phyloP scores from a whole-genome alignment of 148 eudicot genomes.

The Simmondsia chinensis region DNA sequence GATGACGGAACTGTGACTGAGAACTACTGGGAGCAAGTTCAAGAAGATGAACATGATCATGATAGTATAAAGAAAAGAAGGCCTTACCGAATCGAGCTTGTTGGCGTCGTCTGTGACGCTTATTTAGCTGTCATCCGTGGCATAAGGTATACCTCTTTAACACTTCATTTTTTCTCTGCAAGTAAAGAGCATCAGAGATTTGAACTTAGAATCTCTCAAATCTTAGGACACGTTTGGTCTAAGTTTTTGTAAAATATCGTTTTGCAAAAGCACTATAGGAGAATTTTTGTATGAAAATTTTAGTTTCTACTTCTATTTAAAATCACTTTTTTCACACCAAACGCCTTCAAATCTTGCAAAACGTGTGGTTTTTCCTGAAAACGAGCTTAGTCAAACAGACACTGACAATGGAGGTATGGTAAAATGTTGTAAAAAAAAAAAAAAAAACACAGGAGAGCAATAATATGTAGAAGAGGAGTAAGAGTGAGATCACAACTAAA shows the following conservation, averaged over 20 bases:
- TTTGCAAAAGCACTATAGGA: no score
- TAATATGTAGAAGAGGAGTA: conserved; percentile 86
- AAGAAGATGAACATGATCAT: conserved; percentile 54
- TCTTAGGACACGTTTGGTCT: no score
- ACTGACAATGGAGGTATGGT: no score
- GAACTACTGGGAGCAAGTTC: conserved; percentile 88
- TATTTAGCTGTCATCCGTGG: conserved; percentile 95
- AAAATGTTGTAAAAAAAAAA: no score
- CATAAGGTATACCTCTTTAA: conserved; percentile 69
- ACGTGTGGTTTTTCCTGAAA: no score
- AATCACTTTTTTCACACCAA: no score
- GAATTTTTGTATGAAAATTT: no score
- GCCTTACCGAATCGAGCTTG: conserved; percentile 95
- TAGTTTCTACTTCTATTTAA: no score
- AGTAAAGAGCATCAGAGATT: not conserved
- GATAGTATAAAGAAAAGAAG: conserved; percentile 55
- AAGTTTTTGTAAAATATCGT: no score
- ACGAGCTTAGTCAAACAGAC: no score
- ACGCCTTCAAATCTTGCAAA: no score
- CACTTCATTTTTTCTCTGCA: not conserved
- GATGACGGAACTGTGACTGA: conserved; percentile 63
- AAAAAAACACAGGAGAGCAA: conserved; percentile 89
- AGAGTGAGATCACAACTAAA: conserved; percentile 88
- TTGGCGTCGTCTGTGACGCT: conserved; percentile 97
- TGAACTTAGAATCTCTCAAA: not conserved